Evolutionary conservation across 441 rosid genomes (phyloP).

Genomic region (Melastoma candidum): DNA sequence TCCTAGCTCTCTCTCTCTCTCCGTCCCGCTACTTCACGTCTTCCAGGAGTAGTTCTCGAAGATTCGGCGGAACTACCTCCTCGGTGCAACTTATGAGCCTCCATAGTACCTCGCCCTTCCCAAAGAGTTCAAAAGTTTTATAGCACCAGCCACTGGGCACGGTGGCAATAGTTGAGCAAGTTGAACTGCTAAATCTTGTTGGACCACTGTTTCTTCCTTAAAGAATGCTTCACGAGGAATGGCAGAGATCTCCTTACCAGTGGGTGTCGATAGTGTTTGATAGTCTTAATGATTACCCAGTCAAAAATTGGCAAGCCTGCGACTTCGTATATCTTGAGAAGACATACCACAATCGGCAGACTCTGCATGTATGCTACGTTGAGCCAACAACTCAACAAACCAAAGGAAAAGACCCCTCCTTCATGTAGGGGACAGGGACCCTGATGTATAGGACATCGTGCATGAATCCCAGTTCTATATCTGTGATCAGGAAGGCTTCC

Average conservation of each 20-base stretch:
- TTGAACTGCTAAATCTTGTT: background rate
- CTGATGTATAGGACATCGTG: slow-evolving; percentile 3
- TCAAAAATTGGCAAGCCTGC: background rate
- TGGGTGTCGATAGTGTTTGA: background rate
- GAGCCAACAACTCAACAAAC: background rate
- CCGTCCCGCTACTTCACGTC: background rate
- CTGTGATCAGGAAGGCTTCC: background rate
- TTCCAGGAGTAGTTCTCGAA: background rate
- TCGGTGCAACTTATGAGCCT: background rate
- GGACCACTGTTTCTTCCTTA: background rate
- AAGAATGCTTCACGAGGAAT: background rate
- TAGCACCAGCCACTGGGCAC: background rate
- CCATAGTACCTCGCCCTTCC: background rate
- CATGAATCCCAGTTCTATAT: slow-evolving; percentile 3
- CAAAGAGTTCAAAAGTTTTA: background rate
- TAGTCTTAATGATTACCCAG: background rate
- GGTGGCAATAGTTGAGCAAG: background rate
- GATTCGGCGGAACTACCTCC: background rate
- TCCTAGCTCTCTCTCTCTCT: background rate
- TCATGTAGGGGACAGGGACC: slow-evolving; percentile 1
- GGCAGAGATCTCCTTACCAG: background rate
- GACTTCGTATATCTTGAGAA: background rate
- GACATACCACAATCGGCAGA: background rate
- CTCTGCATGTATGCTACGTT: background rate
- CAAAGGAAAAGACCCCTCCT: background rate